Evolutionary conservation across 805 yeast genomes (phyloP).

Genomic region (Saccharomyces kudriavzevii): DNA sequence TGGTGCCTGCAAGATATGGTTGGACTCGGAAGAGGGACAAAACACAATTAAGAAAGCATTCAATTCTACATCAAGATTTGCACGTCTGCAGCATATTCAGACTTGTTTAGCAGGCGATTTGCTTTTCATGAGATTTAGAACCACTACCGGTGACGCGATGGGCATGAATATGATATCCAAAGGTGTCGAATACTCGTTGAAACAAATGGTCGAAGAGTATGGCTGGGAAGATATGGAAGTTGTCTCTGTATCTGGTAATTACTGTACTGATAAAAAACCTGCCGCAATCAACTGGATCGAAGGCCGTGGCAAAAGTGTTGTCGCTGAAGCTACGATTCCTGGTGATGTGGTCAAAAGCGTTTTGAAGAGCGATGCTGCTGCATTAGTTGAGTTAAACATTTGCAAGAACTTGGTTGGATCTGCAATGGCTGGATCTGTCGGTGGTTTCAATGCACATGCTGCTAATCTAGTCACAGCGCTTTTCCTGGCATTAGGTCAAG

Average conservation of each 20-base stretch:
- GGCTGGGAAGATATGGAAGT: slow-evolving; percentile 94
- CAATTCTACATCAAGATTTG: slow-evolving; percentile 95
- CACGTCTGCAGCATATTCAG: slow-evolving; percentile 81
- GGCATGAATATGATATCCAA: slow-evolving; percentile 99
- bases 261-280: slow-evolving; percentile 95
- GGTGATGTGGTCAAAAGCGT: slow-evolving; percentile 71
- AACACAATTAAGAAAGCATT: slow-evolving; percentile 74
- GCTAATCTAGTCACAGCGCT: slow-evolving; percentile 94
- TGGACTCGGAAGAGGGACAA: slow-evolving; percentile 93
- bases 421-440: slow-evolving; percentile 97
- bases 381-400: slow-evolving; percentile 81
- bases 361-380: slow-evolving; percentile 84
- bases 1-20: slow-evolving; percentile 91
- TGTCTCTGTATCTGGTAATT: slow-evolving; percentile 91
- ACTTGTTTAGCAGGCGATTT: slow-evolving; percentile 92
- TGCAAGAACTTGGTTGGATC: slow-evolving; percentile 90
- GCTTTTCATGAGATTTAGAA: slow-evolving; percentile 83
- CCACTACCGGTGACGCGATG: slow-evolving; percentile 99
- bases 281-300: slow-evolving; percentile 99
- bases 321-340: slow-evolving; percentile 91
- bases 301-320: slow-evolving; percentile 97
- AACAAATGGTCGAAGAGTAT: slow-evolving; percentile 74
- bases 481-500: slow-evolving; percentile 93
- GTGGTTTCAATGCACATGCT: slow-evolving; percentile 98
- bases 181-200: slow-evolving; percentile 86